These are phyloP conservation scores for Aspergillus tanneri DNA, from an alignment of 2,329 filamentous ascomycete genomes.

Conservation along the genomic window DNA sequence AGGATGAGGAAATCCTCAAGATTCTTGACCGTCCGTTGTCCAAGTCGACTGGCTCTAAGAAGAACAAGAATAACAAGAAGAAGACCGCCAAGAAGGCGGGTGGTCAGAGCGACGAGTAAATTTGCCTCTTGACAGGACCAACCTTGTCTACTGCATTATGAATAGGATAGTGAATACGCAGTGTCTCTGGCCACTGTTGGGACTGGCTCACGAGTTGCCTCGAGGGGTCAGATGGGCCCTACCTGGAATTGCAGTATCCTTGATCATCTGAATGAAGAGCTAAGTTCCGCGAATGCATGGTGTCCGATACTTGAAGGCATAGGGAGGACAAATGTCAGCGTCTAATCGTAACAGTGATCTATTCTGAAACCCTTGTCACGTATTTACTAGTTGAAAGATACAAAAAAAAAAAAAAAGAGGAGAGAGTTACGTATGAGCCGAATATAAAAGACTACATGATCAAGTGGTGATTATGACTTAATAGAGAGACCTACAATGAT, in stretches of 20 bases:
- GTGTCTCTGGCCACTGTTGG: conserved; percentile 20
- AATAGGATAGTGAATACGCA: conserved; percentile 16
- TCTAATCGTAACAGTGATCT: conserved; percentile 7
- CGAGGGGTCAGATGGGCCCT: conserved; percentile 6
- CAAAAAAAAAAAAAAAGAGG: not conserved
- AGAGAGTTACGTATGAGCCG: conserved; percentile 16
- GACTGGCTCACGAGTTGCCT: conserved; percentile 8
- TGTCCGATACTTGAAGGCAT: conserved; percentile 5
- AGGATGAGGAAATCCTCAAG: conserved; percentile 90
- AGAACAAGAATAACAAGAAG: conserved; percentile 92
- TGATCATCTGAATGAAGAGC: conserved; percentile 1
- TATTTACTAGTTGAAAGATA: conserved; percentile 17
- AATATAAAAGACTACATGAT: conserved; percentile 9
- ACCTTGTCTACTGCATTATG: conserved; percentile 15
- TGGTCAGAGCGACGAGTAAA: conserved; percentile 48
- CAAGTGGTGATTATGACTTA: not conserved
- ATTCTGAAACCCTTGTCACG: conserved; percentile 16
- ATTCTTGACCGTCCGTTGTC: conserved; percentile 84
- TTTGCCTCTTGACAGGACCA: conserved; percentile 15
- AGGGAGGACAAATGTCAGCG: conserved; percentile 5
- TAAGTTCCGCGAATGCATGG: conserved; percentile 3
- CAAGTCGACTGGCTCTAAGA: conserved; percentile 64
- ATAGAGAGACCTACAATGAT: too few species aligned
- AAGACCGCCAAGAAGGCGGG: conserved; percentile 54
- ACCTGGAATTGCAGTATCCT: conserved; percentile 6